phyloP scores from a whole-genome alignment of 306 rosid genomes.

The Crotalaria pallida region DNA sequence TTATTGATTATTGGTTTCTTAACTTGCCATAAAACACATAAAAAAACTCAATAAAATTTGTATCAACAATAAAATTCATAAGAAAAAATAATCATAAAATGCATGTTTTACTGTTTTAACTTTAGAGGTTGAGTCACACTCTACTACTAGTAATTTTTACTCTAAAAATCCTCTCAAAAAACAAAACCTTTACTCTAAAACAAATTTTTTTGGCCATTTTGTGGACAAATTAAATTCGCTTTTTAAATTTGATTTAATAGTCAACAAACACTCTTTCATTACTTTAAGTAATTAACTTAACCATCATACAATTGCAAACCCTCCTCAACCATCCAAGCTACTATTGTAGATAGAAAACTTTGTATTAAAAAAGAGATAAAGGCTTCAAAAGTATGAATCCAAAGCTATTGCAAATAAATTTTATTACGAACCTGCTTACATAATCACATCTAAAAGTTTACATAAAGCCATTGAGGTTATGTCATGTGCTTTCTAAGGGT shows the following conservation, averaged over 20 bases:
- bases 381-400: neutral
- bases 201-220: neutral
- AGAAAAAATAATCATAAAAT: neutral
- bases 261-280: neutral
- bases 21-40: too few species aligned
- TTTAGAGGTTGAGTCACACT: neutral
- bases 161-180: too few species aligned
- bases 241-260: neutral
- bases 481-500: neutral
- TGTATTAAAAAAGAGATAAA: neutral
- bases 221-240: neutral
- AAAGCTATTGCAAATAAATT: neutral
- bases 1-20: too few species aligned
- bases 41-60: too few species aligned
- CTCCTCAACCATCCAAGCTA: neutral
- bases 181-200: neutral
- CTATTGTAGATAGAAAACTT: neutral
- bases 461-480: neutral
- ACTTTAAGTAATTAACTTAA: neutral
- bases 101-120: too few species aligned
- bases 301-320: too few species aligned
- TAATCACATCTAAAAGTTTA: conserved; percentile 8
- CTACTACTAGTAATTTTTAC: neutral
- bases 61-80: neutral
- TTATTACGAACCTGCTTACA: neutral